Percentiles rank a stretch among this genome's conserved stretches.
These are phyloP conservation scores for Xylaria sp. DNA, from an alignment of 2,329 filamentous ascomycete genomes.

Conservation along the genomic window DNA sequence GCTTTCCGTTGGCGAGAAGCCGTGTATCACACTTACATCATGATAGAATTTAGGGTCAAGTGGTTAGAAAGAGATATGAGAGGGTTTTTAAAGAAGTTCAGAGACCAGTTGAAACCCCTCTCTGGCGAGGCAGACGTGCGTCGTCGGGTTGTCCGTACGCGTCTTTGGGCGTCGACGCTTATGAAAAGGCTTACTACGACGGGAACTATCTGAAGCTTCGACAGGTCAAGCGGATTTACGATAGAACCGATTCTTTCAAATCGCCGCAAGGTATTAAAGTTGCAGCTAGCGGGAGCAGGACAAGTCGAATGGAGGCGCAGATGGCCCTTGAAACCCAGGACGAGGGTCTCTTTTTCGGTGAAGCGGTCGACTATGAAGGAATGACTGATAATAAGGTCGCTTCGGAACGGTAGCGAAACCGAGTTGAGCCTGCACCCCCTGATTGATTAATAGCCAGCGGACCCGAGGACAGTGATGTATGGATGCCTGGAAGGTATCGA, in stretches of 20 bases:
- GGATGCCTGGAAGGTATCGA: neutral
- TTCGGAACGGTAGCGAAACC: too few species aligned
- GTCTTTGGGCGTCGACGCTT: neutral
- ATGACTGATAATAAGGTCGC: slow-evolving; percentile 12
- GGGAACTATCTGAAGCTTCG: slow-evolving; percentile 43
- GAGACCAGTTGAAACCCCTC: slow-evolving; percentile 37
- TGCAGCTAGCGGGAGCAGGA: neutral
- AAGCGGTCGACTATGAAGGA: neutral
- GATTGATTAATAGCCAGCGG: too few species aligned
- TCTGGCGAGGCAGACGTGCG: slow-evolving; percentile 45
- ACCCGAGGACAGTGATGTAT: slow-evolving; percentile 7
- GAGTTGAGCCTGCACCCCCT: too few species aligned
- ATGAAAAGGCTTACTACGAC: slow-evolving; percentile 51
- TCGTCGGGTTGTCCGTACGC: slow-evolving; percentile 50
- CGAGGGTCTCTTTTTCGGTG: slow-evolving; percentile 2
- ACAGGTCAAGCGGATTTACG: slow-evolving; percentile 47
- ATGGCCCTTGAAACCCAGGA: neutral
- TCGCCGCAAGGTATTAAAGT: slow-evolving; percentile 46
- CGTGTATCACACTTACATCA: slow-evolving; percentile 48
- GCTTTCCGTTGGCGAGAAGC: slow-evolving; percentile 50
- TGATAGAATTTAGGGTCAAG: slow-evolving; percentile 49
- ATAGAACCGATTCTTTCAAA: slow-evolving; percentile 45
- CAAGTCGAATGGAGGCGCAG: neutral
- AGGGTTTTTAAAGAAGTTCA: slow-evolving; percentile 40
- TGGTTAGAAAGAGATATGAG: slow-evolving; percentile 50